A percentile compares a stretch with the other conserved stretches of the same genome.
Conservation (phyloP, 2,329 filamentous ascomycete genomes). For the Chaetomiaceae sp. region DNA sequence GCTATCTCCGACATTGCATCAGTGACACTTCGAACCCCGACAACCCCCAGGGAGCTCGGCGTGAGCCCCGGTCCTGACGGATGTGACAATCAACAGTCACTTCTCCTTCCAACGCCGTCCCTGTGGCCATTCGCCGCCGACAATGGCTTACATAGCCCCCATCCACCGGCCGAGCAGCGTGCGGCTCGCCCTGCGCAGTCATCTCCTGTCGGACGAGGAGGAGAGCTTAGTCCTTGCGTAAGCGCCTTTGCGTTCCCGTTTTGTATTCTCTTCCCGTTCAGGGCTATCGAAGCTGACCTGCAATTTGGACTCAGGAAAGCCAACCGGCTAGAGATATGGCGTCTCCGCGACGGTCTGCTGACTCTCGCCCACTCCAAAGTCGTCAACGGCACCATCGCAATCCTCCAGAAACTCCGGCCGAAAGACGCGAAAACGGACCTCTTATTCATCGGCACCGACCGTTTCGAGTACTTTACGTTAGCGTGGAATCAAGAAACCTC, state of each 20-base stretch:
- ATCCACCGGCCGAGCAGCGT: slow-evolving; percentile 91
- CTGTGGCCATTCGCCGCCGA: slow-evolving; percentile 15
- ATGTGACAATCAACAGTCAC: slow-evolving; percentile 12
- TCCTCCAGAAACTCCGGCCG: slow-evolving; percentile 75
- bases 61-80: neutral
- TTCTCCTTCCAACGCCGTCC: neutral
- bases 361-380: slow-evolving; percentile 60
- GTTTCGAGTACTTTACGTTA: slow-evolving; percentile 84
- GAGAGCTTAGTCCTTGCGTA: slow-evolving; percentile 86
- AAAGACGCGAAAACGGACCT: slow-evolving; percentile 70
- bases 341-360: slow-evolving; percentile 57
- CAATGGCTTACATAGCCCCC: slow-evolving; percentile 93
- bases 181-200: slow-evolving; percentile 76
- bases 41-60: slow-evolving; percentile 4
- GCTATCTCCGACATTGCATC: slow-evolving; percentile 22
- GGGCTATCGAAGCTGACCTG: no score
- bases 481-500: slow-evolving; percentile 63
- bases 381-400: slow-evolving; percentile 79
- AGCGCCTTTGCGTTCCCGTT: slow-evolving; percentile 29
- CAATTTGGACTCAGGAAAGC: slow-evolving; percentile 67
- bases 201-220: slow-evolving; percentile 65
- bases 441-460: slow-evolving; percentile 86
- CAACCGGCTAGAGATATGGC: slow-evolving; percentile 82
- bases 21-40: neutral
- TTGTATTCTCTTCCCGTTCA: slow-evolving; percentile 8